Evolutionary conservation across 345 rosid genomes (phyloP), one percentile per base, ranked within the genome.

Genomic region (Conringia planisiliqua): DNA sequence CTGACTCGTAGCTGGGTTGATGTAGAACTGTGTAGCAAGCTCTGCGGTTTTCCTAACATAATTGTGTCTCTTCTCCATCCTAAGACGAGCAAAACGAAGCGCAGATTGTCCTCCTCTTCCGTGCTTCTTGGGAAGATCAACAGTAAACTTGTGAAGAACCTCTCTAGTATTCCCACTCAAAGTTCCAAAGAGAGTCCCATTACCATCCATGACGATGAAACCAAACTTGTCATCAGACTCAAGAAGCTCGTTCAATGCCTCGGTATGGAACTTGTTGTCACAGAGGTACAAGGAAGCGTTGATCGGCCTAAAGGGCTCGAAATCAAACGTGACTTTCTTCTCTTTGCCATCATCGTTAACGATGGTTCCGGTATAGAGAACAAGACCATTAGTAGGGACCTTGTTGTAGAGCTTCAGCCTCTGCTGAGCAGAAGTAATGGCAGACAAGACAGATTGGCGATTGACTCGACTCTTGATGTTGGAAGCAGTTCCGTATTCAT

Each of bases 61-160:
- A 66, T 93, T 90, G 70, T 90, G 97, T 7, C 93, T 91, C 73
- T 93, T 93, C 85, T 93, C 98, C 95, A 93, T 93, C 48, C 97
- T 85, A 62, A 93, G 93, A 64, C 97, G 87, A 59, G 98, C 98
- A 84, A 92, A 92, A 47, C 95, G 95, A 20, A 92, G 90, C n/a
- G 98, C 97, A 33, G 97, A 93, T 56, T 90, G 95, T 29, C 98
- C 97, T 86, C 98, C 97, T 84, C 97, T 90, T 17, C 97, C 98
- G 51, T 93, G 98, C 82, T 93, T 93, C 85, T 93, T 90, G 2
- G 95, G 98, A 46, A 89, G 83, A 83, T 93, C 98, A 55, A 90
- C 98, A 50, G 89, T 81, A 51, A 92, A 92, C 77, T 93, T 93
- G 60, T 93, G 98, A 70, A 90, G 90, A 35, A 93, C 91, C 84